Evolutionary conservation across 2,329 filamentous ascomycete genomes (phyloP), one percentile per base, ranked within the genome.

Genomic region (Ascochyta pisi): DNA sequence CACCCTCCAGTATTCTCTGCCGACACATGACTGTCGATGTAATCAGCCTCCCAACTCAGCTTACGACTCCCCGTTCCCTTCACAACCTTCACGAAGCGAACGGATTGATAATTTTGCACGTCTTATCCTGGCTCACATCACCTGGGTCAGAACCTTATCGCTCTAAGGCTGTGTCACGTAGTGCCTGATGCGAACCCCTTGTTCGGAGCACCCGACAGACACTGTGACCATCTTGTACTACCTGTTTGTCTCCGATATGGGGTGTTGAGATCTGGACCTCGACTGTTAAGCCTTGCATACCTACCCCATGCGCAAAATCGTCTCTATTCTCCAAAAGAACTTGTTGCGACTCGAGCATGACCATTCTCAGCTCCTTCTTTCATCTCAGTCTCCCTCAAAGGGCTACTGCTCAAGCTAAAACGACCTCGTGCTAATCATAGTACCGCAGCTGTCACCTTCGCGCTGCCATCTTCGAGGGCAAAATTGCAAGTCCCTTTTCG

Each of bases 61-160:
- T 52, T 49, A 49, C 49, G 24, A 41, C 23, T 22, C 33, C 44
- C 44, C 27, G 26, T 27, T 44, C 26, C 34, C n/a, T 37, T 48
- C 22, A 33, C 23, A 26, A 43, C 31, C 42, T 43, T n/a, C 16
- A 48, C 6, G 16, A 33, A 43, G 16, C n/a, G 26, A 33, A 22
- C 6, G 10, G 39, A 43, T 38, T 31, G 47, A 39, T 31, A 41
- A n/a, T 44, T 13, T 50, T 47, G 53, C 47, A 47, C 53, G 53
- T 56, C 50, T 48, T 41, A 37, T 31, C 34, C 38, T 52, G 27
- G 42, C 26, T 52, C 39, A 29, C 26, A 49, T 49, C 49, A 49
- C 54, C 47, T 48, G 48, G 40, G 34, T 57, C 43, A 52, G 54
- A 47, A 52, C 54, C 37, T 48, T 57, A 45, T 52, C 44, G 48